Conservation (phyloP, 2,329 filamentous ascomycete genomes). For the Emmonsiellopsis sp. region DNA sequence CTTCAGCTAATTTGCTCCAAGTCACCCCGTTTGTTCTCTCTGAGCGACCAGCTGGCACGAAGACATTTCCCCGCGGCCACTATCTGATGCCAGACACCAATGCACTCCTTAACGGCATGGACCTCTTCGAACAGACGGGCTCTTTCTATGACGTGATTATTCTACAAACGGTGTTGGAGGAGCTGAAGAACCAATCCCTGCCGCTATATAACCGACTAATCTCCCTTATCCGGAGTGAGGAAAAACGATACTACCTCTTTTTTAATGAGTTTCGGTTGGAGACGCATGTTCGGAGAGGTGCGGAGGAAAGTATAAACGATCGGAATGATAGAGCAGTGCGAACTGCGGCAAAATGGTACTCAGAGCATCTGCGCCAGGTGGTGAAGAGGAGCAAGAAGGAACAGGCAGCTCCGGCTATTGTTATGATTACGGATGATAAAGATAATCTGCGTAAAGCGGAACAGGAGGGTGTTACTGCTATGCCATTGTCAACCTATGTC, state of each 20-base stretch:
- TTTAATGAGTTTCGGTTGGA: slow-evolving; percentile 97
- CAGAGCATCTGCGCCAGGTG: slow-evolving; percentile 61
- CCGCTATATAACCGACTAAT: slow-evolving; percentile 92
- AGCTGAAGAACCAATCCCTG: slow-evolving; percentile 84
- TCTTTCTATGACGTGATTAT: slow-evolving; percentile 97
- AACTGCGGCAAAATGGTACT: slow-evolving; percentile 81
- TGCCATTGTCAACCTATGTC: slow-evolving; percentile 69
- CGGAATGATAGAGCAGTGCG: slow-evolving; percentile 89
- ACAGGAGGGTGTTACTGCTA: slow-evolving; percentile 60
- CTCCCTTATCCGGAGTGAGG: slow-evolving; percentile 83
- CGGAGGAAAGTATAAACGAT: slow-evolving; percentile 86
- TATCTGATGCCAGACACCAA: slow-evolving; percentile 96
- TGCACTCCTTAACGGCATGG: slow-evolving; percentile 89
- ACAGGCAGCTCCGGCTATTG: slow-evolving; percentile 60
- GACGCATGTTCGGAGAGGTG: slow-evolving; percentile 67
- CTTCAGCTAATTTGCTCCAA: slow-evolving; percentile 25
- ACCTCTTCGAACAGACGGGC: slow-evolving; percentile 83
- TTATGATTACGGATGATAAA: slow-evolving; percentile 90
- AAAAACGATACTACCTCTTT: slow-evolving; percentile 96
- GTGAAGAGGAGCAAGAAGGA: slow-evolving; percentile 44
- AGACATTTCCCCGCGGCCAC: slow-evolving; percentile 72
- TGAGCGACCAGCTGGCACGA: slow-evolving; percentile 75
- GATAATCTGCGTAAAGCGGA: slow-evolving; percentile 78
- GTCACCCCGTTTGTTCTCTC: slow-evolving; percentile 80
- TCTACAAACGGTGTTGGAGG: slow-evolving; percentile 90